phyloP scores from a whole-genome alignment of 2,329 filamentous ascomycete species.

The Penicillium griseofulvum region DNA sequence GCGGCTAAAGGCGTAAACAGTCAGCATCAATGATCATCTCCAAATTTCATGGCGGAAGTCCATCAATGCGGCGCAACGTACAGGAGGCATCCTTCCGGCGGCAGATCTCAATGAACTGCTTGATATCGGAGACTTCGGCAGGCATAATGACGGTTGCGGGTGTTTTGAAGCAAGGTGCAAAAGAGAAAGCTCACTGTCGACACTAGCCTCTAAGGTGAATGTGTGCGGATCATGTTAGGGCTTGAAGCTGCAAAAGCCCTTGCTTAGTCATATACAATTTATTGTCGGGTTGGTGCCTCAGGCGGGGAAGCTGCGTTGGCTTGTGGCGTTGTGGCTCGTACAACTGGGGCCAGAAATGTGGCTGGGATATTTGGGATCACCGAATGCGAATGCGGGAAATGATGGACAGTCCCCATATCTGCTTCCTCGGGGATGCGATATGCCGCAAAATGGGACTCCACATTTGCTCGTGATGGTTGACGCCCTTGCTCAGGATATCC shows the following conservation, averaged over 20 bases:
- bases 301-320: constrained; percentile 4
- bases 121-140: constrained; percentile 97
- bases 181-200: constrained; percentile 19
- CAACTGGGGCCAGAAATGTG: background rate
- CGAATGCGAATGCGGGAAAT: background rate
- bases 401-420: background rate
- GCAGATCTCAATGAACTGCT: constrained; percentile 99
- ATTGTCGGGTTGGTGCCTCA: constrained; percentile 1
- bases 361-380: background rate
- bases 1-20: constrained; percentile 59
- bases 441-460: background rate
- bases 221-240: constrained; percentile 30
- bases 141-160: constrained; percentile 71
- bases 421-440: constrained; percentile 4
- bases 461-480: background rate
- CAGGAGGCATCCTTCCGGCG: constrained; percentile 98
- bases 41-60: constrained; percentile 1
- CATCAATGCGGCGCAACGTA: constrained; percentile 57
- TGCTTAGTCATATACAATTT: constrained; percentile 13
- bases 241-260: constrained; percentile 20
- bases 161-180: constrained; percentile 21
- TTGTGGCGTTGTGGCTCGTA: background rate
- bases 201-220: constrained; percentile 13
- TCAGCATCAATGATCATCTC: constrained; percentile 13
- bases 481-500: background rate